Base-by-base conservation (phyloP, 805 yeast genomes). In the Wickerhamomyces kurtzmanii region DNA sequence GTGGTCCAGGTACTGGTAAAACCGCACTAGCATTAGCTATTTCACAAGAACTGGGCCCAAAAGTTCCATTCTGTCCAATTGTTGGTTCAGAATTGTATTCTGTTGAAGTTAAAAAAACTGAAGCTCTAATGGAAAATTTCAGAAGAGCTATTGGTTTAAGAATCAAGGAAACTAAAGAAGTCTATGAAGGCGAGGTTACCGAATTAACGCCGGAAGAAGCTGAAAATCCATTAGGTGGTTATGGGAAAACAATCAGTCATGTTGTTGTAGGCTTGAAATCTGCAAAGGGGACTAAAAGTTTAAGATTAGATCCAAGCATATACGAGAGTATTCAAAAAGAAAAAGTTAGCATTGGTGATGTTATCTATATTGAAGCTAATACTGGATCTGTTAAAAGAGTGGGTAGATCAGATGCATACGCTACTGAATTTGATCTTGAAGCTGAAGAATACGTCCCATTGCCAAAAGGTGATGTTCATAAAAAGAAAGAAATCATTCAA, bases 401-500 rank as follows among this genome's bases (percentile, higher is more conserved):
- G 15, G 99, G 99, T 29, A 73, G 99, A 54, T 82, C 94, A n/a
- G 97, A 91, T 55, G 96, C 96, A 0, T 86, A 86, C 48, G 96
- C 98, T 15, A 86, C 98, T 8, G 99, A 91, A 59, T 91, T 87
- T 45, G 99, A 91, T 57, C 71, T 93, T 34, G 97, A 91, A 66
- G 96, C 97, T 16, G 96, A 93, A 59, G 97, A 91, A 59, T 91
- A 91, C 55, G 97, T 91, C 14, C 96, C 98, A 23, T 68, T 93
- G 45, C 99, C 99, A 36, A 93, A 91, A 61, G 98, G 98, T 30
- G 99, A 91, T 56, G 94, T 91, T 24, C 98, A 91, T 63, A 87
- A 89, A 53, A 86, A 91, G 68, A 91, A 91, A 55, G 97, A 91
- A 57, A 86, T 89, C 44, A 94, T 91, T 13, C 99, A 91, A 61